phyloP scores from a whole-genome alignment of 192 early-diverging fungal genomes.

The Cladochytrium replicatum region DNA sequence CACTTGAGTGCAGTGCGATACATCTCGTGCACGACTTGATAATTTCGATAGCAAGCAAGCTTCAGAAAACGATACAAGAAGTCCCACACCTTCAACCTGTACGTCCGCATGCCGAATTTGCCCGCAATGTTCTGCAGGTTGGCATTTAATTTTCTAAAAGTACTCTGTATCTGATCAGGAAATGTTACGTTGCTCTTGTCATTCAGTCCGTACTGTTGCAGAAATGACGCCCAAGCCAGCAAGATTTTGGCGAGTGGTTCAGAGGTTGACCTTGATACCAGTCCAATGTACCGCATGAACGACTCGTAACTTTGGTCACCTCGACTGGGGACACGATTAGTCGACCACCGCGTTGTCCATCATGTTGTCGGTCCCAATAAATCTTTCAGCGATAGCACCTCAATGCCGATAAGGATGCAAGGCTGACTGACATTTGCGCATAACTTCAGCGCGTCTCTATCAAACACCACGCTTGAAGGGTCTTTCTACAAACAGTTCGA shows the following conservation, averaged over 20 bases:
- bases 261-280: background rate
- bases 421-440: constrained; percentile 16
- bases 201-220: constrained; percentile 5
- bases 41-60: background rate
- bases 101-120: background rate
- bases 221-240: constrained; percentile 23
- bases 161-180: background rate
- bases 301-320: background rate
- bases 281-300: background rate
- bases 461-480: constrained; percentile 25
- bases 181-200: background rate
- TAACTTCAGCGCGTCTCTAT: constrained; percentile 13
- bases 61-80: background rate
- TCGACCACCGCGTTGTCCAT: background rate
- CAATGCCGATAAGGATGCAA: constrained; percentile 21
- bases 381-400: constrained; percentile 15
- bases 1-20: constrained; percentile 34
- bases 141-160: no score
- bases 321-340: background rate
- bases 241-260: constrained; percentile 16
- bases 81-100: background rate
- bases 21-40: background rate
- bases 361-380: background rate
- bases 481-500: constrained; percentile 5
- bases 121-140: background rate